These are phyloP conservation scores for Moniliophthora roreri DNA, from an alignment of 1,284 basidiomycete genomes.

Conservation along the genomic window DNA sequence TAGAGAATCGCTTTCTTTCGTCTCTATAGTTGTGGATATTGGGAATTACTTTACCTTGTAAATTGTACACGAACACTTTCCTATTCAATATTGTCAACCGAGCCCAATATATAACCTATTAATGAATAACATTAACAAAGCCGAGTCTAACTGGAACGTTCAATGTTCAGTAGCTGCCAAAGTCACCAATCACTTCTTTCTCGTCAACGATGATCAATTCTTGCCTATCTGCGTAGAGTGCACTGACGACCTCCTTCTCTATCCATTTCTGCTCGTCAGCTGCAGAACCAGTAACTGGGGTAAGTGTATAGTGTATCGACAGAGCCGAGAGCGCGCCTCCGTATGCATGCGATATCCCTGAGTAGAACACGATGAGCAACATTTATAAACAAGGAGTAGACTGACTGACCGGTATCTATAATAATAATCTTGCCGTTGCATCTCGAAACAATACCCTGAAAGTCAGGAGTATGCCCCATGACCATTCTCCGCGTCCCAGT, in stretches of 20 bases:
- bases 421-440: conserved; percentile 88
- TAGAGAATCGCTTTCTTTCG: no score
- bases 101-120: no score
- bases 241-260: conserved; percentile 79
- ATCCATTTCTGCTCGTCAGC: conserved; percentile 49
- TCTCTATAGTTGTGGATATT: no score
- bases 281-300: conserved; percentile 40
- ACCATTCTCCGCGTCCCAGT: conserved; percentile 85
- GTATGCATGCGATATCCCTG: conserved; percentile 91
- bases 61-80: no score
- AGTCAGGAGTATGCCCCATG: conserved; percentile 94
- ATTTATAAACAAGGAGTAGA: conserved; percentile 7
- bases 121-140: neutral
- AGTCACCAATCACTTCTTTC: conserved; percentile 50
- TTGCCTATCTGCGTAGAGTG: conserved; percentile 64
- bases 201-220: conserved; percentile 54
- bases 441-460: conserved; percentile 77
- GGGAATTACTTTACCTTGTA: no score
- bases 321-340: conserved; percentile 88
- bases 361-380: neutral
- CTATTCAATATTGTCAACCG: no score
- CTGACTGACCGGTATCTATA: conserved; percentile 73
- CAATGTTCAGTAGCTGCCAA: conserved; percentile 17
- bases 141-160: neutral
- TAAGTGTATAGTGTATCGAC: conserved; percentile 79